Evolutionary conservation across 371 early-diverging fungal species (phyloP).

Genomic region (Actinomucor elegans): DNA sequence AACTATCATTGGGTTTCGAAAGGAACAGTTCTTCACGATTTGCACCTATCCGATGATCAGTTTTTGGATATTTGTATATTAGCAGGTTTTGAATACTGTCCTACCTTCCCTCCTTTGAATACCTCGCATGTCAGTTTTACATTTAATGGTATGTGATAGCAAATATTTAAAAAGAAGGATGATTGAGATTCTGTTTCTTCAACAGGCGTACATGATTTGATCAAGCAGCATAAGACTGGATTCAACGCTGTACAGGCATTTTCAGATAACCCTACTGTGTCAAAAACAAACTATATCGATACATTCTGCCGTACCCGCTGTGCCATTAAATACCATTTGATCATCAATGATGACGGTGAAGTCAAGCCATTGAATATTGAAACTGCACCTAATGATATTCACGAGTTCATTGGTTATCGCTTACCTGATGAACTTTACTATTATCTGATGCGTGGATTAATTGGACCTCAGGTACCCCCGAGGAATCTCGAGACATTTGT

Average conservation of each 20-base stretch:
- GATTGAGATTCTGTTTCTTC: not conserved
- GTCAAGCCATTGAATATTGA: conserved; percentile 71
- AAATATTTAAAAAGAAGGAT: not conserved
- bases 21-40: conserved; percentile 60
- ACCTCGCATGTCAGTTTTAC: conserved; percentile 55
- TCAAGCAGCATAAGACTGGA: conserved; percentile 72
- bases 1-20: conserved; percentile 72
- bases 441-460: conserved; percentile 69
- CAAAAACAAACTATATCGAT: conserved; percentile 69
- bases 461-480: conserved; percentile 58
- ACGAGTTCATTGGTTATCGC: conserved; percentile 81
- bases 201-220: conserved; percentile 58
- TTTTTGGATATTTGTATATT: conserved; percentile 82
- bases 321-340: conserved; percentile 72
- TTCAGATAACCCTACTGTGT: conserved; percentile 57
- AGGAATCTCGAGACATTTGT: too few species aligned
- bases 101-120: conserved; percentile 72
- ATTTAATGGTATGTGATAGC: conserved; percentile 51
- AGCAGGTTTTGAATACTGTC: conserved; percentile 77
- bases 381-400: conserved; percentile 75
- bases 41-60: conserved; percentile 71
- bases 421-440: conserved; percentile 77
- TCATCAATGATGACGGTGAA: conserved; percentile 68
- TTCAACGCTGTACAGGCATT: conserved; percentile 71
- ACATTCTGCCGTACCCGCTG: conserved; percentile 72